phyloP scores from a whole-genome alignment of 78 protist species.

The Cavenderia fasciculata region DNA sequence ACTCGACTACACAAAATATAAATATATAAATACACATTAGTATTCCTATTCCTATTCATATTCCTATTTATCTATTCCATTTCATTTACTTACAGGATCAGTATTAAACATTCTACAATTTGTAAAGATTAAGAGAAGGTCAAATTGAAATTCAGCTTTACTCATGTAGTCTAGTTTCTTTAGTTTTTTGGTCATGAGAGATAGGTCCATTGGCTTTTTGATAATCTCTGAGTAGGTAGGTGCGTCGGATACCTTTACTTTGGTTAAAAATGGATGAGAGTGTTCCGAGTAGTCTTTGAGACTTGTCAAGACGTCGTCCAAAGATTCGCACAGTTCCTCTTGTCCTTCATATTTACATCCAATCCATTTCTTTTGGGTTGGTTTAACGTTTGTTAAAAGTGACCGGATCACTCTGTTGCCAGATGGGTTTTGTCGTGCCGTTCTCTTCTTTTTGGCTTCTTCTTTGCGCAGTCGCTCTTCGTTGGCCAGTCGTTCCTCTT shows the following conservation, averaged over 20 bases:
- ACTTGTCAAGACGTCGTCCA: constrained; percentile 43
- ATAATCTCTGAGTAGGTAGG: constrained; percentile 81
- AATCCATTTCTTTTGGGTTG: constrained; percentile 44
- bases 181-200: constrained; percentile 57
- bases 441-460: neutral
- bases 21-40: neutral
- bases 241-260: constrained; percentile 70
- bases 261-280: constrained; percentile 49
- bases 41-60: neutral
- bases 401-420: constrained; percentile 22
- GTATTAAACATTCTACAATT: constrained; percentile 79
- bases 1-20: neutral
- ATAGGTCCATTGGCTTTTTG: constrained; percentile 69
- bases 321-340: constrained; percentile 67
- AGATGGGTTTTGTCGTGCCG: neutral
- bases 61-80: too few species aligned
- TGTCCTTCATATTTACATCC: constrained; percentile 76
- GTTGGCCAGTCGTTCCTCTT: neutral
- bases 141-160: constrained; percentile 73
- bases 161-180: constrained; percentile 57
- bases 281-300: constrained; percentile 39
- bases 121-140: constrained; percentile 62
- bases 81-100: constrained; percentile 78
- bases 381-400: constrained; percentile 27
- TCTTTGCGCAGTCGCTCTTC: neutral